Base-by-base conservation (phyloP, 176 grass and related monocot species). In the Elaeis guineensis region DNA sequence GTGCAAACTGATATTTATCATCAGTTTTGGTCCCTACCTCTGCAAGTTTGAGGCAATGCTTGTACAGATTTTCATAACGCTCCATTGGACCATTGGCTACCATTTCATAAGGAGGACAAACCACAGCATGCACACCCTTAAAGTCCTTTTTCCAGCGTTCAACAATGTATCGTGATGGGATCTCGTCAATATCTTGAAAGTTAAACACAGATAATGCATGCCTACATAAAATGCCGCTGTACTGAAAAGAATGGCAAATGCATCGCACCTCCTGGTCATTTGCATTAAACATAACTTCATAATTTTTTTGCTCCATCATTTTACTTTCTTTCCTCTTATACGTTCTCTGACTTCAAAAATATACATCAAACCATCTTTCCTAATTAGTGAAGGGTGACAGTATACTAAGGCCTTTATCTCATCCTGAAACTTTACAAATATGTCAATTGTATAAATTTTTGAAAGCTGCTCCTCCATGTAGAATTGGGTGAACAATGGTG, bases 321-420 rank as follows among this genome's bases (percentile, higher is more conserved):
- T 89, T 97, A 75, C 93, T 72, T 57, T 98, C 87, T 24, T 98
- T 78, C 72, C 70, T 64, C 91, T 92, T 69, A 92, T 75, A 39
- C 81, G 89, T 64, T 98, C 93, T 72, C 85, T 91, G 49, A 98
- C 84, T 62, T 86, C 72, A 70, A 92, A 98, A 57, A 84, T 89
- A 52, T 78, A 91, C 53, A 77, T 66, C 21, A 76, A 51, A 17
- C 78, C 76, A 53, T 89, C 76, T 52, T 54, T 69, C 73, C 55
- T 73, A 25, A 80, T 19, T 59, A 91, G 65, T 63, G 84, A 82
- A 69, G 86, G 81, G 50, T 98, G 87, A 64, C 93, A 98, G 77
- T 98, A 98, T 87, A 98, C 91, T 60, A 98, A 92, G 66, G 87
- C 84, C 78, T 91, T 84, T 64, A 97, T 80, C 79, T 97, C 93